Evolutionary conservation across 2,329 filamentous ascomycete genomes (phyloP).

Genomic region (Neoascochyta sp.): DNA sequence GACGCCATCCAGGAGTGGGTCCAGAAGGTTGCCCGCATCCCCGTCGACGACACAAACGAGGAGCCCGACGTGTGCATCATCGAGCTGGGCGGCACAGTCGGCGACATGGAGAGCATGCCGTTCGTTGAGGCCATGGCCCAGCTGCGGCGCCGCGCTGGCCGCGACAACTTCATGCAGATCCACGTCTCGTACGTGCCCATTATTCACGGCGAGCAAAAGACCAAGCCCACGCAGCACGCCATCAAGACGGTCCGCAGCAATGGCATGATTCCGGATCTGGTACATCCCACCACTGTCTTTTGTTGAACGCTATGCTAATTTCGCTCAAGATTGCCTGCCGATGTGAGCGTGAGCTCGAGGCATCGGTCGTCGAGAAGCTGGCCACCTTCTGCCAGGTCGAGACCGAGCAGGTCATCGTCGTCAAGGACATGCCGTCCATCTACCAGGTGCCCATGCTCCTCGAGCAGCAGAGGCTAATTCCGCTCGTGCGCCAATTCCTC

Average conservation of each 20-base stretch:
- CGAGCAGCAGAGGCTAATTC: slow-evolving; percentile 71
- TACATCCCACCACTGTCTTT: too few relatives aligned
- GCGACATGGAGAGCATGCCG: slow-evolving; percentile 81
- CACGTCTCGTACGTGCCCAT: slow-evolving; percentile 86
- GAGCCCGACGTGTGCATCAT: slow-evolving; percentile 91
- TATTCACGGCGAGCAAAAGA: slow-evolving; percentile 78
- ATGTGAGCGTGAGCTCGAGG: slow-evolving; percentile 72
- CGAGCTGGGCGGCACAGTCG: slow-evolving; percentile 65
- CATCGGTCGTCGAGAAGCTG: slow-evolving; percentile 77
- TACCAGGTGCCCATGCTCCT: slow-evolving; percentile 96
- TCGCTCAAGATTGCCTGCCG: slow-evolving; percentile 83
- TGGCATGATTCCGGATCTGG: slow-evolving; percentile 61
- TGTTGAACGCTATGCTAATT: too few relatives aligned
- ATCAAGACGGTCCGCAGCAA: slow-evolving; percentile 80
- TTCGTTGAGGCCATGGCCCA: slow-evolving; percentile 86
- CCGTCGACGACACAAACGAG: slow-evolving; percentile 78
- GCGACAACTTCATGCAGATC: slow-evolving; percentile 81
- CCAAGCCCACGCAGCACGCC: slow-evolving; percentile 91
- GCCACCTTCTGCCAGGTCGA: slow-evolving; percentile 87
- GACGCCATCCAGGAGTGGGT: slow-evolving; percentile 93
- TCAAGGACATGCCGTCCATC: slow-evolving; percentile 82
- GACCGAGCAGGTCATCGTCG: slow-evolving; percentile 75
- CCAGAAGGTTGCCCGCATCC: slow-evolving; percentile 75
- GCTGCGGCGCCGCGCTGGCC: slow-evolving; percentile 67
- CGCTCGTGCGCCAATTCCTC: slow-evolving; percentile 63